Evolutionary conservation across 805 yeast species (phyloP).

Genomic region (Novakomyces olei): DNA sequence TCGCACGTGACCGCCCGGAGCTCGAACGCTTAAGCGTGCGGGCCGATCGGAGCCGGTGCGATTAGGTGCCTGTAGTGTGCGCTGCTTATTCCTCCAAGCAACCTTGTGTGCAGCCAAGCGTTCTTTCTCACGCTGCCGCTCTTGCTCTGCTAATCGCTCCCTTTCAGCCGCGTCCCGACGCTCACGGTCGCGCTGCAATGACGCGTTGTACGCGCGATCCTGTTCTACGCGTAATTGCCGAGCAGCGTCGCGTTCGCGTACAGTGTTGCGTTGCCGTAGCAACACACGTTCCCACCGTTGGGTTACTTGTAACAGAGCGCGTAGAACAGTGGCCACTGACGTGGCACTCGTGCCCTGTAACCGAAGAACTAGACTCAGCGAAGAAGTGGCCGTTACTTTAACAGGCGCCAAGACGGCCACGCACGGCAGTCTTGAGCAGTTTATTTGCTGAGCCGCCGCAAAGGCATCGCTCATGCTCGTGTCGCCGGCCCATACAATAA

Average conservation of each 20-base stretch:
- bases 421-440: too few species aligned
- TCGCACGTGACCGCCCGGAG: conserved; percentile 2
- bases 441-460: too few species aligned
- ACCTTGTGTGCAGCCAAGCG: conserved; percentile 4
- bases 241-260: conserved; percentile 32
- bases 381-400: too few species aligned
- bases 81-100: conserved; percentile 7
- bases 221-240: conserved; percentile 48
- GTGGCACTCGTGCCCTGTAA: too few species aligned
- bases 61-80: conserved; percentile 1
- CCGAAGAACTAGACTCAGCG: too few species aligned
- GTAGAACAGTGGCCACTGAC: too few species aligned
- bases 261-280: conserved; percentile 43
- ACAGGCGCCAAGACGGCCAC: too few species aligned
- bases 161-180: conserved; percentile 19
- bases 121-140: conserved; percentile 10
- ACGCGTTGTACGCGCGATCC: conserved; percentile 51
- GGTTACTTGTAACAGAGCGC: too few species aligned
- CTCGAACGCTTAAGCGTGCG: conserved; percentile 1
- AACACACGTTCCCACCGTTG: too few species aligned
- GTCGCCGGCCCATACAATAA: too few species aligned
- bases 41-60: background rate
- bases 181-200: conserved; percentile 44
- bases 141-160: conserved; percentile 11
- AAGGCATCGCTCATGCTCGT: too few species aligned